Evolutionary conservation across 169 alveolate species (phyloP).

Genomic region (Plasmodium vivax): DNA sequence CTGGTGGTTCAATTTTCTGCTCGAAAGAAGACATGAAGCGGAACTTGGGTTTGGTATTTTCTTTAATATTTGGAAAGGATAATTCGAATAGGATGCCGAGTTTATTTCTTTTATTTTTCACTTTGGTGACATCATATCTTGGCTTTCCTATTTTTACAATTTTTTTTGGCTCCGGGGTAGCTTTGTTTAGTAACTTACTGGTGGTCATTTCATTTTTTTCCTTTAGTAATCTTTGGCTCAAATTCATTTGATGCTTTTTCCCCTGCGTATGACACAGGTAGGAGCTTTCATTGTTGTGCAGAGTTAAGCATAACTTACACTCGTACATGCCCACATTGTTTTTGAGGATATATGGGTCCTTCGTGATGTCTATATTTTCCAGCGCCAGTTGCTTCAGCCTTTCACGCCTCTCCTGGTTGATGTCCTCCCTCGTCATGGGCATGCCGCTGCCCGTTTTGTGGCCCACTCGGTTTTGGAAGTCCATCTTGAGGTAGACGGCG

Average conservation of each 20-base stretch:
- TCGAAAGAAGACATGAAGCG: conserved; percentile 98
- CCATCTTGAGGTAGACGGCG: conserved; percentile 86
- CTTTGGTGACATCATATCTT: conserved; percentile 96
- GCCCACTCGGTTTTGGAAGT: conserved; percentile 97
- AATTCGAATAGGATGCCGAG: conserved; percentile 96
- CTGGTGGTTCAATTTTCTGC: conserved; percentile 93
- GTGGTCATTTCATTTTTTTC: conserved; percentile 90
- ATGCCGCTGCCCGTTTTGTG: conserved; percentile 98
- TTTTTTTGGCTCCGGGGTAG: conserved; percentile 74
- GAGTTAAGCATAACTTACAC: conserved; percentile 96
- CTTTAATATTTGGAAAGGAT: conserved; percentile 94
- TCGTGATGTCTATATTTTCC: conserved; percentile 95
- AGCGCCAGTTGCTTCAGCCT: conserved; percentile 95
- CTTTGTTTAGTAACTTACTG: conserved; percentile 45
- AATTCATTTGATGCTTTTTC: conserved; percentile 96
- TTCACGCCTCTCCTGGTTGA: conserved; percentile 96
- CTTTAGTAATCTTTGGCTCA: conserved; percentile 95
- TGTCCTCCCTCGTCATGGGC: conserved; percentile 95
- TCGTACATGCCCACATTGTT: conserved; percentile 96
- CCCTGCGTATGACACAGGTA: conserved; percentile 99
- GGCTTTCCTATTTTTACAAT: conserved; percentile 97
- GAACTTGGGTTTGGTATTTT: conserved; percentile 88
- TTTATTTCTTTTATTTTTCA: conserved; percentile 93
- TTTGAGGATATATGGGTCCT: conserved; percentile 97
- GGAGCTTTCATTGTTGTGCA: conserved; percentile 98